Evolutionary conservation across 257 asterid genomes (phyloP).

Genomic region (Solanum lycopersicoides): DNA sequence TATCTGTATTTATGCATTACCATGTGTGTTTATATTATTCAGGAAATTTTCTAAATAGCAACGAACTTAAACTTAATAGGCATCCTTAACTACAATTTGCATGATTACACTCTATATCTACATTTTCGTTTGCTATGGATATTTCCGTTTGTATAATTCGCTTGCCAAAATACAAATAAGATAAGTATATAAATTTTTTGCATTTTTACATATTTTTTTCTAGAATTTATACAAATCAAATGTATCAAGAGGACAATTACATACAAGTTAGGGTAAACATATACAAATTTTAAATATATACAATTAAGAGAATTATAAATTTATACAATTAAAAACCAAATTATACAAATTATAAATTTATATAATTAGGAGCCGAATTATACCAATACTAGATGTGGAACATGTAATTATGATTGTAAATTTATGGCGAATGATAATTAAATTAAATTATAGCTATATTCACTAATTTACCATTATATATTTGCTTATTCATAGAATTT

Average conservation of each 20-base stretch:
- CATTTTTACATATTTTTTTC: accelerated
- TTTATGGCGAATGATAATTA: neutral
- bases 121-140: neutral
- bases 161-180: no score
- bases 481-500: neutral
- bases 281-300: no score
- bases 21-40: neutral
- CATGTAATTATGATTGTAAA: no score
- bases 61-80: neutral
- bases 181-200: no score
- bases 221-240: neutral
- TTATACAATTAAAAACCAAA: no score
- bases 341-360: no score
- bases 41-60: no score
- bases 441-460: neutral
- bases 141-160: no score
- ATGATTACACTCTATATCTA: neutral
- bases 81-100: neutral
- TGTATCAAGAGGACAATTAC: no score
- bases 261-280: neutral
- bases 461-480: no score
- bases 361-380: neutral
- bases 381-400: accelerated
- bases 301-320: neutral
- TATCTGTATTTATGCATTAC: neutral